These are phyloP conservation scores for Jacaranda copaia DNA, from an alignment of 257 asterid species.

Conservation along the genomic window DNA sequence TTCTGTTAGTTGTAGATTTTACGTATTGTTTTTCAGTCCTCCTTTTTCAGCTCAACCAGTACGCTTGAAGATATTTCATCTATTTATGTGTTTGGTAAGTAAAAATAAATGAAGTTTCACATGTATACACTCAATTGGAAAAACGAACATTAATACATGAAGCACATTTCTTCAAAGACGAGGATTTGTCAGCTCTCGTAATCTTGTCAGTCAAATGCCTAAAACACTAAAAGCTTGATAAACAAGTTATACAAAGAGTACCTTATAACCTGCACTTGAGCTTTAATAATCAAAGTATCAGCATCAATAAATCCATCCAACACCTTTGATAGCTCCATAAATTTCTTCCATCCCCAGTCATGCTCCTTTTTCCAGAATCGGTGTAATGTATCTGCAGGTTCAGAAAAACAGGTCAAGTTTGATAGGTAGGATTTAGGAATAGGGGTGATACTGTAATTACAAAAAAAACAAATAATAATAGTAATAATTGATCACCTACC, in stretches of 20 bases:
- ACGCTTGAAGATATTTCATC: conserved; percentile 7
- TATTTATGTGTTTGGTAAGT: conserved; percentile 11
- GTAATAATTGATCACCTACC: conserved; percentile 51
- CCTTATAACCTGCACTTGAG: conserved; percentile 95
- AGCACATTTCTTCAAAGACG: no score
- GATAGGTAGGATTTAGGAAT: neutral
- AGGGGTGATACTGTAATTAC: no score
- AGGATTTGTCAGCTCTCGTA: neutral
- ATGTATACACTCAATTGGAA: neutral
- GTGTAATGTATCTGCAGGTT: conserved; percentile 80
- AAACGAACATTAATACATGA: neutral
- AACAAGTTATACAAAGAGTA: conserved; percentile 30
- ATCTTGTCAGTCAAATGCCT: conserved; percentile 1
- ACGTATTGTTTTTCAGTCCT: no score
- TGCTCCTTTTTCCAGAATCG: conserved; percentile 97
- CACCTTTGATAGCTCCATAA: conserved; percentile 95
- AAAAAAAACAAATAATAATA: neutral
- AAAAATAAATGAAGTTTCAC: neutral
- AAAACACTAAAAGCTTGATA: neutral
- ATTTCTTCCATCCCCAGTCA: conserved; percentile 99
- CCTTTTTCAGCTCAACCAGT: neutral
- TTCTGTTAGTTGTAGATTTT: neutral
- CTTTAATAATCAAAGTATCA: conserved; percentile 86
- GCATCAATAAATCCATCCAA: conserved; percentile 86
- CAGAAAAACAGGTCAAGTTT: conserved; percentile 20